phyloP scores from a whole-genome alignment of 73 alveolate species.

The Paramecium biaurelia region DNA sequence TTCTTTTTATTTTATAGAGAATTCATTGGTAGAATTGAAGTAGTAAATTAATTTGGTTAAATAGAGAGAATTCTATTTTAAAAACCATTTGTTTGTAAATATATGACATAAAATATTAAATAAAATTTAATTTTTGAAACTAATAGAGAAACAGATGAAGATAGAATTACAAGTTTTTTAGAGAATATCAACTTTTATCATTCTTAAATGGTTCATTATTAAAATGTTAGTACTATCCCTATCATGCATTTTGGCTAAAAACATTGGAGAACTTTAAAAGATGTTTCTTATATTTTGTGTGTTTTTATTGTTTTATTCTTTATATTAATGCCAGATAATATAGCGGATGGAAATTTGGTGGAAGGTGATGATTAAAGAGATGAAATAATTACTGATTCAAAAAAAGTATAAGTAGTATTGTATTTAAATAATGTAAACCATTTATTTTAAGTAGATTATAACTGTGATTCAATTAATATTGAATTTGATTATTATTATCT shows the following conservation, averaged over 20 bases:
- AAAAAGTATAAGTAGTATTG: not conserved
- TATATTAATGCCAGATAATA: not conserved
- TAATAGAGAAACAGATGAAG: constrained; percentile 62
- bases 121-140: constrained; percentile 48
- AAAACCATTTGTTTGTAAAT: constrained; percentile 48
- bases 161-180: constrained; percentile 29
- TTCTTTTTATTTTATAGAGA: not conserved
- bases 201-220: constrained; percentile 34
- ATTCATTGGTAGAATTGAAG: constrained; percentile 8
- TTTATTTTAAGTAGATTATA: not conserved
- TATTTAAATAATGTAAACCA: not conserved
- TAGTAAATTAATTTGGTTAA: not conserved
- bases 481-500: not conserved
- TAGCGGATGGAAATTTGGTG: not conserved
- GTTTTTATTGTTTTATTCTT: constrained; percentile 4
- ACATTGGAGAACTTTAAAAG: constrained; percentile 59
- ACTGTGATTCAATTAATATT: constrained; percentile 18
- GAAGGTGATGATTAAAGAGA: not conserved
- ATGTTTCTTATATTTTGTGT: constrained; percentile 19
- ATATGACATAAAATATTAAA: constrained; percentile 21
- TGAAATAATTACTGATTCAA: not conserved
- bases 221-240: not conserved
- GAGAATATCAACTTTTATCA: constrained; percentile 21
- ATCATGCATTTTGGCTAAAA: not conserved
- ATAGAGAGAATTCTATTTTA: constrained; percentile 18